Evolutionary conservation across 1,284 basidiomycete genomes (phyloP).

Genomic region (Xerocomus amazonicus): DNA sequence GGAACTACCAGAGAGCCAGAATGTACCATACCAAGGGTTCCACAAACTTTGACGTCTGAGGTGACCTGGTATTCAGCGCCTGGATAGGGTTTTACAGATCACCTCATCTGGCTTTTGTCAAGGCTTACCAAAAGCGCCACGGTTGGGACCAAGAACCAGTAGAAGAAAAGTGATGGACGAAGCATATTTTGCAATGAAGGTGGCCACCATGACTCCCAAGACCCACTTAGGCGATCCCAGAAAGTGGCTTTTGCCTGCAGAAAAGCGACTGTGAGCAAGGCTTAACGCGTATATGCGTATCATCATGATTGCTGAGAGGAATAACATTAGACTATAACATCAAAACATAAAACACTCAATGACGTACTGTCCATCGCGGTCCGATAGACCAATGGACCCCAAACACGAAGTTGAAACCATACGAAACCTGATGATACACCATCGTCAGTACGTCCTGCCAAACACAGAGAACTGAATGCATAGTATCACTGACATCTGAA

Average conservation of each 20-base stretch:
- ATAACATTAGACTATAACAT: not conserved
- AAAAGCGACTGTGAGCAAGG: not conserved
- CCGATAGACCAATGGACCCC: constrained; percentile 12
- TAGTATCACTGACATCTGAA: constrained; percentile 13
- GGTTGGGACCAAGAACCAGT: constrained; percentile 10
- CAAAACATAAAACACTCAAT: not conserved
- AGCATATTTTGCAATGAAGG: constrained; percentile 10
- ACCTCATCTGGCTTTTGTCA: not conserved
- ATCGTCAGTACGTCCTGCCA: not conserved
- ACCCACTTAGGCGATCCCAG: constrained; percentile 10
- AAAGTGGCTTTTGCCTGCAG: not conserved
- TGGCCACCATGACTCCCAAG: constrained; percentile 4
- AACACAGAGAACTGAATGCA: not conserved
- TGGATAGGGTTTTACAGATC: not conserved
- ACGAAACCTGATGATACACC: constrained; percentile 9
- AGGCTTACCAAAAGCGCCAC: constrained; percentile 7
- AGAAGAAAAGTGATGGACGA: constrained; percentile 8
- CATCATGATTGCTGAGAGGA: constrained; percentile 19
- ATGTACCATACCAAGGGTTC: constrained; percentile 4
- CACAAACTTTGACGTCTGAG: not conserved
- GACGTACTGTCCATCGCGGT: constrained; percentile 20
- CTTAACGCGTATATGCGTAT: constrained; percentile 17
- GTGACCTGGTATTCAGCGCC: not conserved
- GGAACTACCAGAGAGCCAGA: not conserved
- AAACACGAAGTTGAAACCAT: constrained; percentile 15